phyloP scores from a whole-genome alignment of 2,329 filamentous ascomycete species.

The Pseudogymnoascus sp. region DNA sequence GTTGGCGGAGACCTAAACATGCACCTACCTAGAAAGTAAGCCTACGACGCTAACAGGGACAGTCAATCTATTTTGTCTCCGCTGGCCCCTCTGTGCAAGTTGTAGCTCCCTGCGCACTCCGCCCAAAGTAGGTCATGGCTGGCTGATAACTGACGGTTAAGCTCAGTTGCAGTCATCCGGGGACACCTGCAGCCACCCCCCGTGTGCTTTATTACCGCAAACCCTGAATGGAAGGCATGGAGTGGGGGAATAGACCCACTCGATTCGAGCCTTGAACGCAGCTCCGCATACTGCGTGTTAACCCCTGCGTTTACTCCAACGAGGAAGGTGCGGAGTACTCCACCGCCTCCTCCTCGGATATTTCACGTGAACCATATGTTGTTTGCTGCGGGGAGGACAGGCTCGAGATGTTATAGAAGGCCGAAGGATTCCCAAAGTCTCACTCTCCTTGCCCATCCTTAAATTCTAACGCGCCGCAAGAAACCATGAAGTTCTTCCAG shows the following conservation, averaged over 20 bases:
- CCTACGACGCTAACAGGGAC: constrained; percentile 29
- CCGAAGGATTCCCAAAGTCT: background rate
- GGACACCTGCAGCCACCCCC: too few relatives aligned
- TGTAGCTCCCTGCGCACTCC: background rate
- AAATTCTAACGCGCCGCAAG: background rate
- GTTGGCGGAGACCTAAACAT: background rate
- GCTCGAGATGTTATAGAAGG: constrained; percentile 5
- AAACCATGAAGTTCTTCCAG: constrained; percentile 9
- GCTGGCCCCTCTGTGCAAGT: background rate
- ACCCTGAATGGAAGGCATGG: background rate
- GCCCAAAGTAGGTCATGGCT: background rate
- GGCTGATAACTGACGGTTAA: background rate
- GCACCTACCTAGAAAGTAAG: constrained; percentile 1
- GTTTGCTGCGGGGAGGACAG: background rate
- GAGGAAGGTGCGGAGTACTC: constrained; percentile 3
- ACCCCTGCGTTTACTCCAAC: background rate
- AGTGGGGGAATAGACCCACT: background rate
- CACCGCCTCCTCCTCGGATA: background rate
- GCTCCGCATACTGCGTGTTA: background rate
- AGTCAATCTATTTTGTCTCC: constrained; percentile 10
- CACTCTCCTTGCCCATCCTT: background rate
- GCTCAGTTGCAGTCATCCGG: background rate
- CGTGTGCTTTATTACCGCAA: background rate
- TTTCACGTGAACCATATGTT: background rate
- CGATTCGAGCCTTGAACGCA: background rate